Conservation (phyloP, 2,329 filamentous ascomycete genomes). For the Verticillium klebahnii region DNA sequence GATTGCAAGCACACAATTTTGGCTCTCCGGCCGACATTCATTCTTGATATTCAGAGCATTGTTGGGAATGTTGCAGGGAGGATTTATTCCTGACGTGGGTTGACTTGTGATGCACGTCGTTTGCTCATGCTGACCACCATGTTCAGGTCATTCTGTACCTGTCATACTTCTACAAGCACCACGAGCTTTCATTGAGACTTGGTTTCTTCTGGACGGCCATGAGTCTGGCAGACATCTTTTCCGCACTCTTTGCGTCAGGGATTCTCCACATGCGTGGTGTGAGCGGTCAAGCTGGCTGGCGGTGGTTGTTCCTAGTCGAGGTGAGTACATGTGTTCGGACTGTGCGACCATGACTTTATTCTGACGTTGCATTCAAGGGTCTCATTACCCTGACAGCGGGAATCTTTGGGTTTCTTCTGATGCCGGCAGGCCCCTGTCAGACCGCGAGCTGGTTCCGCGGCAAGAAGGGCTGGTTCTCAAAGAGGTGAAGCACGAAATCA, state of each 20-base stretch:
- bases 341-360: background rate
- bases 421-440: constrained; percentile 48
- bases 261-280: constrained; percentile 35
- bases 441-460: constrained; percentile 50
- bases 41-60: constrained; percentile 26
- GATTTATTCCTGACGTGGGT: constrained; percentile 34
- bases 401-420: constrained; percentile 46
- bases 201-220: constrained; percentile 37
- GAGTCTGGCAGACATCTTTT: constrained; percentile 33
- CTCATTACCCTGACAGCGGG: constrained; percentile 42
- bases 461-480: constrained; percentile 54
- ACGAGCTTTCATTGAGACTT: constrained; percentile 32
- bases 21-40: constrained; percentile 22
- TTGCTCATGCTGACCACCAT: constrained; percentile 4
- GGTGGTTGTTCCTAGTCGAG: constrained; percentile 55
- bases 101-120: too few species aligned
- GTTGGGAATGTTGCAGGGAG: constrained; percentile 30
- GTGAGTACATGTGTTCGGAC: constrained; percentile 31
- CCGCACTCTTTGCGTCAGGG: constrained; percentile 31
- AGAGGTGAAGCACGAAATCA: constrained; percentile 25
- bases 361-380: constrained; percentile 23
- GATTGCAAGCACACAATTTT: constrained; percentile 33
- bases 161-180: constrained; percentile 39
- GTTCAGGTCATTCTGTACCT: constrained; percentile 33
- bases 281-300: constrained; percentile 30